Conservation (phyloP, 352 stramenopile genomes). For the Pythium plurisporium region DNA sequence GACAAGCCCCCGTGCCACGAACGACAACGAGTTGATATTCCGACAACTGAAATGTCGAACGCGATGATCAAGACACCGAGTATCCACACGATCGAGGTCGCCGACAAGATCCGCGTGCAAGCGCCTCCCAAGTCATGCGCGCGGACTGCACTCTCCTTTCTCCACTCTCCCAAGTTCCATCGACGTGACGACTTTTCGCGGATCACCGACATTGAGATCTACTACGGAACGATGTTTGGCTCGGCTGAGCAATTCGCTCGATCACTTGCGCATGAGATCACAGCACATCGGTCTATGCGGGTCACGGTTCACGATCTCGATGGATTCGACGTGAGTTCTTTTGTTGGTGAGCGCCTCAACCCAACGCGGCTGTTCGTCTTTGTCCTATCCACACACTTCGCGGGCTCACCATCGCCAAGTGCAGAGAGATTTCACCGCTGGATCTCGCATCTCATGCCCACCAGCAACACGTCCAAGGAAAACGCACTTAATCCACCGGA, state of each 20-base stretch:
- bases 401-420: constrained; percentile 94
- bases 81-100: too few relatives aligned
- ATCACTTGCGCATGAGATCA: constrained; percentile 65
- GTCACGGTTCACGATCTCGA: constrained; percentile 85
- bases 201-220: constrained; percentile 75
- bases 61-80: too few relatives aligned
- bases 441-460: constrained; percentile 74
- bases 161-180: background rate
- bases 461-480: too few relatives aligned
- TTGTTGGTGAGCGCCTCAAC: constrained; percentile 21
- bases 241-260: constrained; percentile 91
- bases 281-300: constrained; percentile 41
- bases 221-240: constrained; percentile 93
- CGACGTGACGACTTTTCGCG: constrained; percentile 1
- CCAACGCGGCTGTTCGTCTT: constrained; percentile 70
- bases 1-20: too few relatives aligned
- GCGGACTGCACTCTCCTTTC: background rate
- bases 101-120: background rate
- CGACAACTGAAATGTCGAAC: too few relatives aligned
- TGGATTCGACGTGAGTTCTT: constrained; percentile 44
- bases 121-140: background rate
- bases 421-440: constrained; percentile 83
- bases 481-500: too few relatives aligned
- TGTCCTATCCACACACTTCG: constrained; percentile 93
- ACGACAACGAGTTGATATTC: too few relatives aligned